phyloP scores from a whole-genome alignment of 108 stramenopile genomes.

The Phaeodactylum tricornutum region DNA sequence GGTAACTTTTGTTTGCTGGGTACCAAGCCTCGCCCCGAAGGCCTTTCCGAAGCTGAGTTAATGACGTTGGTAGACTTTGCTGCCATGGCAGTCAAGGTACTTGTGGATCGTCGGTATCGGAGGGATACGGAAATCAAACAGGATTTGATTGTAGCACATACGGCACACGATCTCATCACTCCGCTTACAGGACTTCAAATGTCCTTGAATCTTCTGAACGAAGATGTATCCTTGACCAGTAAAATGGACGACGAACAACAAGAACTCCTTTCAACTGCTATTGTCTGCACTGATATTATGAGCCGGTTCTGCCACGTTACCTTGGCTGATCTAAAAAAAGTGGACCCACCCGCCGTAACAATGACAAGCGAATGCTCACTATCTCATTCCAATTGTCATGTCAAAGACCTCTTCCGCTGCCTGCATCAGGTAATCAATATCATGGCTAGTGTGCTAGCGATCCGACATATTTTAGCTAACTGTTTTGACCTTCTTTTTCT shows the following conservation, averaged over 20 bases:
- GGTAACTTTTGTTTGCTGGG: neutral
- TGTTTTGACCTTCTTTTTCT: no score
- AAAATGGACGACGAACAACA: constrained; percentile 18
- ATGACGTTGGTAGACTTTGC: neutral
- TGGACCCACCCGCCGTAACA: no score
- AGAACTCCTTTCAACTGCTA: constrained; percentile 23
- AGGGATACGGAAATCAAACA: no score
- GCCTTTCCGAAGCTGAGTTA: neutral
- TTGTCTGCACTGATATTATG: constrained; percentile 30
- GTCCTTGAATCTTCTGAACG: constrained; percentile 26
- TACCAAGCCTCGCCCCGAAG: neutral
- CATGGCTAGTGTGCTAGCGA: no score
- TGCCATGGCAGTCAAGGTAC: neutral
- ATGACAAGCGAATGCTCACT: no score
- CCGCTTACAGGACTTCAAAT: constrained; percentile 40
- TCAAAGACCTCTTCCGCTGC: no score
- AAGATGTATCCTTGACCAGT: constrained; percentile 12
- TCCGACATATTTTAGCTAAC: no score
- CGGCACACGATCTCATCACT: constrained; percentile 55
- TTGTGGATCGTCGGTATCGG: neutral
- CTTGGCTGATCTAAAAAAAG: no score
- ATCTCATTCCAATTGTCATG: no score
- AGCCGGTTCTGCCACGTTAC: constrained; percentile 37
- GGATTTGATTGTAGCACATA: no score
- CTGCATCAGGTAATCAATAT: no score